phyloP scores from a whole-genome alignment of 1,139 yeast species.

The Kazachstania sp. region DNA sequence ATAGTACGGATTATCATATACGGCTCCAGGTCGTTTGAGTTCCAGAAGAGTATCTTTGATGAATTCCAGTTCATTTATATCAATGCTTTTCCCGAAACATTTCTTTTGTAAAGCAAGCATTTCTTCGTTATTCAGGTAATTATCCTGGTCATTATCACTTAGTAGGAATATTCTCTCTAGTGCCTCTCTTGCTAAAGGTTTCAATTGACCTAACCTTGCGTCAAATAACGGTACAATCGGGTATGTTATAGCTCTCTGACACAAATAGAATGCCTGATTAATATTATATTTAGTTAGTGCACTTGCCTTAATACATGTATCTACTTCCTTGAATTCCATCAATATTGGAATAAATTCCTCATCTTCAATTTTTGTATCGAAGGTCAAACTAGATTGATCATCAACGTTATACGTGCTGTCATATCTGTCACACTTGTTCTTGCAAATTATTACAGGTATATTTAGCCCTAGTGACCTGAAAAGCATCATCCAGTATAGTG shows the following conservation, averaged over 20 bases:
- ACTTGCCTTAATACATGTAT: slow-evolving; percentile 80
- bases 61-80: slow-evolving; percentile 42
- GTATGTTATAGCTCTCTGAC: slow-evolving; percentile 85
- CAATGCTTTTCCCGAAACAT: slow-evolving; percentile 60
- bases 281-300: slow-evolving; percentile 75
- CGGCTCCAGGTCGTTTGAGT: slow-evolving; percentile 13
- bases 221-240: slow-evolving; percentile 93
- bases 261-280: slow-evolving; percentile 81
- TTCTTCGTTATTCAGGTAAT: slow-evolving; percentile 62
- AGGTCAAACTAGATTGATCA: slow-evolving; percentile 10
- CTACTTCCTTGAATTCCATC: slow-evolving; percentile 88
- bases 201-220: slow-evolving; percentile 76
- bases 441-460: slow-evolving; percentile 82
- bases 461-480: slow-evolving; percentile 89
- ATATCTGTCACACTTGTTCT: slow-evolving; percentile 63
- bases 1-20: slow-evolving; percentile 12
- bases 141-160: slow-evolving; percentile 87
- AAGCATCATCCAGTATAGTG: slow-evolving; percentile 90
- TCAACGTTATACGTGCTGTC: slow-evolving; percentile 21
- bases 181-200: slow-evolving; percentile 70
- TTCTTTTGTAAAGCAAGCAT: slow-evolving; percentile 58
- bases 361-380: slow-evolving; percentile 30
- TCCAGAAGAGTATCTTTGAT: slow-evolving; percentile 37
- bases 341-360: slow-evolving; percentile 83
- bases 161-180: slow-evolving; percentile 72